These are phyloP conservation scores for Fusarium sp. DNA, from an alignment of 2,329 filamentous ascomycete species.

Conservation along the genomic window DNA sequence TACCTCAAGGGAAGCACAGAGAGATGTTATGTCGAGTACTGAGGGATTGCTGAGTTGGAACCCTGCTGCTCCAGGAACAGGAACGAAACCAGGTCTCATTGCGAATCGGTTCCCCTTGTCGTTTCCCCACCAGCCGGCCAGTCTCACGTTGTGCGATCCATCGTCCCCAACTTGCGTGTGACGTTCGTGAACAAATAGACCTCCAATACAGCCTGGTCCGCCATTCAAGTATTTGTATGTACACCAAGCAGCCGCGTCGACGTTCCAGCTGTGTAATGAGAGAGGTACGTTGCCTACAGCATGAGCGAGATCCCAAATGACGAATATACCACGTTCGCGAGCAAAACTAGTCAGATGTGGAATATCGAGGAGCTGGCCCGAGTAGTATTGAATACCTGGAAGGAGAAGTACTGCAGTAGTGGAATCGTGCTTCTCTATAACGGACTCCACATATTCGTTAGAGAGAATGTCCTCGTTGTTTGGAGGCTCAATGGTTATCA, in stretches of 20 bases:
- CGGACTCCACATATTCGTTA: constrained; percentile 73
- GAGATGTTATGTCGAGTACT: constrained; percentile 75
- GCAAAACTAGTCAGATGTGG: constrained; percentile 77
- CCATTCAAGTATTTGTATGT: constrained; percentile 90
- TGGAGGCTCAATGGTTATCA: constrained; percentile 74
- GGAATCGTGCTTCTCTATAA: constrained; percentile 76
- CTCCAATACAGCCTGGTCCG: constrained; percentile 80
- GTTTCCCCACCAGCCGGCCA: constrained; percentile 85
- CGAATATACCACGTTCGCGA: constrained; percentile 70
- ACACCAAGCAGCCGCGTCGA: constrained; percentile 89
- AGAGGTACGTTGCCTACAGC: constrained; percentile 82
- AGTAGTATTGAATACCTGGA: constrained; percentile 87
- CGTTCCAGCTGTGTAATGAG: constrained; percentile 80
- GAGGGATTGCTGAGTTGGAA: constrained; percentile 81
- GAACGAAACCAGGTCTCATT: constrained; percentile 80
- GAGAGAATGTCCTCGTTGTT: constrained; percentile 61
- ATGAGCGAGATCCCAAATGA: constrained; percentile 87
- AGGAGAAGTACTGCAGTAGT: constrained; percentile 78
- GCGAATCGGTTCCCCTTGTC: constrained; percentile 75
- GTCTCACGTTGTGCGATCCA: constrained; percentile 65
- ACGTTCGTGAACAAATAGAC: constrained; percentile 77
- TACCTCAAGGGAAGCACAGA: constrained; percentile 75
- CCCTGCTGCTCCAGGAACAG: constrained; percentile 77
- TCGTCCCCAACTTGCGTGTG: constrained; percentile 64
- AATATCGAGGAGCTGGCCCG: constrained; percentile 84